Conservation (phyloP, 1,284 basidiomycete genomes). For the Naganishia sp. region DNA sequence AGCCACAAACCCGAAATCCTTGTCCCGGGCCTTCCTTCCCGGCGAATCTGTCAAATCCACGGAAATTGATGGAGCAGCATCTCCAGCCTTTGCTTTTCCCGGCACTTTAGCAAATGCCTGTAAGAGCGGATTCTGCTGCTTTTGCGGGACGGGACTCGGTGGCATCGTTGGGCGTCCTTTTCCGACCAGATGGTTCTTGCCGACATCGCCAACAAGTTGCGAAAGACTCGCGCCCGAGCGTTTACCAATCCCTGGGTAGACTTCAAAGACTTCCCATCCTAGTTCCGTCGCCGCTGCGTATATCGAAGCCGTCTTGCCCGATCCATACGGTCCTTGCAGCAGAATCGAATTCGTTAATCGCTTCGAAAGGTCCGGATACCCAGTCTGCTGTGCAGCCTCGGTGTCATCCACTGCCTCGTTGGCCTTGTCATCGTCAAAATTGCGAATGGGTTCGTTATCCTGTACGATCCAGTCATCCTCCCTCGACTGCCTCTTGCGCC, state of each 20-base stretch:
- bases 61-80: constrained; percentile 20
- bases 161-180: constrained; percentile 31
- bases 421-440: constrained; percentile 28
- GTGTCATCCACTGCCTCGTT: constrained; percentile 28
- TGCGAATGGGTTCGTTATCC: constrained; percentile 44
- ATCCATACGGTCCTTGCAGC: constrained; percentile 76
- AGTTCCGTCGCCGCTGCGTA: constrained; percentile 91
- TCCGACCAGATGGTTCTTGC: constrained; percentile 80
- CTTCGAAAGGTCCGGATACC: constrained; percentile 41
- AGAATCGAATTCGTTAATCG: constrained; percentile 80
- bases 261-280: constrained; percentile 95
- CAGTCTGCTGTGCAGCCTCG: constrained; percentile 37
- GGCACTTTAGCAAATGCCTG: constrained; percentile 21
- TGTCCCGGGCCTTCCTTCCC: not conserved
- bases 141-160: constrained; percentile 27
- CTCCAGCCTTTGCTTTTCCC: constrained; percentile 1
- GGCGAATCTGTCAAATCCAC: constrained; percentile 26
- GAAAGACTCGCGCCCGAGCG: constrained; percentile 78
- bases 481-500: constrained; percentile 30
- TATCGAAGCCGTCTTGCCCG: constrained; percentile 88
- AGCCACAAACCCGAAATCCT: constrained; percentile 29
- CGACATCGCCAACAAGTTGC: constrained; percentile 84
- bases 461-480: constrained; percentile 53
- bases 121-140: constrained; percentile 17
- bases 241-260: constrained; percentile 90